Conservation (phyloP, 75 land plant genomes). For the Ceratopteris richardii region DNA sequence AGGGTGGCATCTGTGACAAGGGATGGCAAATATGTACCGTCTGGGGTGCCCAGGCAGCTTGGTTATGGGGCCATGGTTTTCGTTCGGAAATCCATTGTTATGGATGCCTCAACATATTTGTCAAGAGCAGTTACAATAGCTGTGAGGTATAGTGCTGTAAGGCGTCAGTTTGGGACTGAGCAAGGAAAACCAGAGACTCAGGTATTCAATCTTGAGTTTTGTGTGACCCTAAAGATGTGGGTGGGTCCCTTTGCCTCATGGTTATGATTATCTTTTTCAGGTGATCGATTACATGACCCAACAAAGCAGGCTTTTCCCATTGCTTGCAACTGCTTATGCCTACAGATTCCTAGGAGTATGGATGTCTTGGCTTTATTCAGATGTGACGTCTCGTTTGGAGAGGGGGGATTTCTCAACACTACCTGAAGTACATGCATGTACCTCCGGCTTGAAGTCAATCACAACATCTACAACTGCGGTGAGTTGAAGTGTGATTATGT, state of each 20-base stretch:
- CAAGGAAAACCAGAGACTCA: constrained; percentile 70
- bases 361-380: constrained; percentile 83
- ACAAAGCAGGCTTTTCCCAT: constrained; percentile 86
- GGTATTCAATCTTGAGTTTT: constrained; percentile 30
- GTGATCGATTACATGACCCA: constrained; percentile 95
- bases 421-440: constrained; percentile 48
- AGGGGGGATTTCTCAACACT: constrained; percentile 81
- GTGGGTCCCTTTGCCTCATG: too few species aligned
- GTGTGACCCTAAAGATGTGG: too few species aligned
- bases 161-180: constrained; percentile 93
- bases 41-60: constrained; percentile 79
- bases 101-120: constrained; percentile 78
- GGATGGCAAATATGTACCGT: constrained; percentile 71
- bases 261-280: constrained; percentile 18
- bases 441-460: constrained; percentile 42
- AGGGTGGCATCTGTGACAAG: constrained; percentile 83
- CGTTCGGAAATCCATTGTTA: constrained; percentile 81
- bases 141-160: constrained; percentile 82
- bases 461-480: constrained; percentile 40
- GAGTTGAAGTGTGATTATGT: constrained; percentile 8
- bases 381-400: constrained; percentile 73
- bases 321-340: constrained; percentile 97
- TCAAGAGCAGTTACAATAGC: constrained; percentile 94
- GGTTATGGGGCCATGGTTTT: constrained; percentile 97
- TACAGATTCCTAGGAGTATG: constrained; percentile 92